Evolutionary conservation across 176 grass and related monocot genomes (phyloP).

Genomic region (Guadua angustifolia): DNA sequence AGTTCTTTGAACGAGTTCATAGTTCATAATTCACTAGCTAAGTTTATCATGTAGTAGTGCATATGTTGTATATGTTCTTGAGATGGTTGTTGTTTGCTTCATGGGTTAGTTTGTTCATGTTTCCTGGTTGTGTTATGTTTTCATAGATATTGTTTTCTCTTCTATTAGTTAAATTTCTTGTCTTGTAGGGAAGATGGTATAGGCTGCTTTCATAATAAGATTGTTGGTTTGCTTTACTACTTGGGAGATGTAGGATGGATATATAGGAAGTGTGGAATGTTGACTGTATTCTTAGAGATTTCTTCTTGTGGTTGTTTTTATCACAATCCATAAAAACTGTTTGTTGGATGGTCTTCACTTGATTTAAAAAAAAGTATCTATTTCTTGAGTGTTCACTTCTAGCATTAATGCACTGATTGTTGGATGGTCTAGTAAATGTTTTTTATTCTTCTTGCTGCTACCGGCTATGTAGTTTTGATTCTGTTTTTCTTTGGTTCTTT

Average conservation of each 20-base stretch:
- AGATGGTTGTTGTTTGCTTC: neutral
- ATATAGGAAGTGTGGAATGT: neutral
- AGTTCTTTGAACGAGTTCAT: neutral
- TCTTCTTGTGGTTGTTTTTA: neutral
- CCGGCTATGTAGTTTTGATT: neutral
- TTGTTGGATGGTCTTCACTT: too few species aligned
- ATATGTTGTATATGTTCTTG: neutral
- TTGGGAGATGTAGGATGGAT: slow-evolving; percentile 6
- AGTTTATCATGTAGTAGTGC: neutral
- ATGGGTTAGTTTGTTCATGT: neutral
- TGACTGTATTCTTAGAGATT: neutral
- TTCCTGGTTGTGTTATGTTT: neutral
- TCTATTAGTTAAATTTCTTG: neutral
- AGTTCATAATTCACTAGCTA: neutral
- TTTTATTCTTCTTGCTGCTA: neutral
- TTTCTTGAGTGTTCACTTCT: neutral
- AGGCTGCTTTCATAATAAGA: slow-evolving; percentile 1
- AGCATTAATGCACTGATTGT: neutral
- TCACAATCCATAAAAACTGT: too few species aligned
- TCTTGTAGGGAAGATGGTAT: neutral
- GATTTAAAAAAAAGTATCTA: neutral
- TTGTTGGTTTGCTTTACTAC: neutral
- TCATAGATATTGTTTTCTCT: neutral
- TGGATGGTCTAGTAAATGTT: neutral
- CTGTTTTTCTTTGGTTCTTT: neutral